Conservation (phyloP, 768 basidiomycete species). For the Suillus ampliporus region DNA sequence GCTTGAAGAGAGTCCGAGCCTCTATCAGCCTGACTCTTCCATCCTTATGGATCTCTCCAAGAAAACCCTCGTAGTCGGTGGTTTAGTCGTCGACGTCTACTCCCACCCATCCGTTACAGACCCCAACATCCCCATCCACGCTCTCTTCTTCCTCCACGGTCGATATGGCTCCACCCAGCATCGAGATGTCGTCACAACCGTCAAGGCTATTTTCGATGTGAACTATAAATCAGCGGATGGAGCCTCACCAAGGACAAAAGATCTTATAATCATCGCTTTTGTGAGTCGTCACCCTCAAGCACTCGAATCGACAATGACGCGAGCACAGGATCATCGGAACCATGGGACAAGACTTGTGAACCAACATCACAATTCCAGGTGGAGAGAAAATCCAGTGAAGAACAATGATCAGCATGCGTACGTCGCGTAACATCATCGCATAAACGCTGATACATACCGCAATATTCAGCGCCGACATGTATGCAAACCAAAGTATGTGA, state of each 20-base stretch:
- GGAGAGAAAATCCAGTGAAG: slow-evolving; percentile 27
- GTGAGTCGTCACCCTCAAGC: slow-evolving; percentile 25
- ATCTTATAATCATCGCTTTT: slow-evolving; percentile 34
- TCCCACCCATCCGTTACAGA: slow-evolving; percentile 21
- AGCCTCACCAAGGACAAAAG: slow-evolving; percentile 21
- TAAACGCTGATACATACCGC: slow-evolving; percentile 12
- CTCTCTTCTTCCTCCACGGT: slow-evolving; percentile 35
- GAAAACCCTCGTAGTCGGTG: slow-evolving; percentile 29
- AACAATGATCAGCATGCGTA: slow-evolving; percentile 36
- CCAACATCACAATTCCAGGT: slow-evolving; percentile 27
- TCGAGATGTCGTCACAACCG: slow-evolving; percentile 17
- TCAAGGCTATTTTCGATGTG: slow-evolving; percentile 28
- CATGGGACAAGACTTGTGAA: slow-evolving; percentile 35
- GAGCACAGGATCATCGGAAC: slow-evolving; percentile 37
- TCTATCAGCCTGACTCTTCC: too few species aligned
- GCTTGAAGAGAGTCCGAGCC: too few species aligned
- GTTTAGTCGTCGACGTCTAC: slow-evolving; percentile 32
- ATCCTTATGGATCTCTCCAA: too few species aligned
- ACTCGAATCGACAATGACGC: not conserved
- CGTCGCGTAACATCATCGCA: slow-evolving; percentile 14
- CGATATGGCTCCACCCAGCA: slow-evolving; percentile 20
- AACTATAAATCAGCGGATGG: slow-evolving; percentile 19
- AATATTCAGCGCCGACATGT: slow-evolving; percentile 34
- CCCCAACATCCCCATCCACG: slow-evolving; percentile 31
- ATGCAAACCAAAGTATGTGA: slow-evolving; percentile 37